phyloP scores from a whole-genome alignment of 768 basidiomycete genomes.

The Scleroderma citrinum region DNA sequence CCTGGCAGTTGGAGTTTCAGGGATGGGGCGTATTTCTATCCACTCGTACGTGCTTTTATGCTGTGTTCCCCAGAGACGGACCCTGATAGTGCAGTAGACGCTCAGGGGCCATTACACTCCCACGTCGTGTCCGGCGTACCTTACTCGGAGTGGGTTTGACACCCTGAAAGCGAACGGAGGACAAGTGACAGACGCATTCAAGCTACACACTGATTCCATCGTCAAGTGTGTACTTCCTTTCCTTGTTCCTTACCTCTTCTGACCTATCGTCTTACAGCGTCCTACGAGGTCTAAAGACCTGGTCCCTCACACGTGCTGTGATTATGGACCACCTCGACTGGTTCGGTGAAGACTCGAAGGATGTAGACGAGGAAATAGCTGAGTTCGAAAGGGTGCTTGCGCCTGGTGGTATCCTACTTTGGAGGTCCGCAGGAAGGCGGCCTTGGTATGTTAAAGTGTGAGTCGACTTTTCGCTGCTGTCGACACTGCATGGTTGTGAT shows the following conservation, averaged over 20 bases:
- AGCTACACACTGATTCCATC: conserved; percentile 69
- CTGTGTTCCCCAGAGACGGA: conserved; percentile 3
- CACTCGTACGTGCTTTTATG: conserved; percentile 32
- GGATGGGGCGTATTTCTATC: conserved; percentile 63
- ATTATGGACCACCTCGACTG: conserved; percentile 72
- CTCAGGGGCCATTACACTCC: conserved; percentile 52
- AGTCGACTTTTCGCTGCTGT: conserved; percentile 6
- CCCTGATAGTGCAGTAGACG: conserved; percentile 13
- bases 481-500: not conserved
- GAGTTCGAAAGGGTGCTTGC: conserved; percentile 54
- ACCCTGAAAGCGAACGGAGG: conserved; percentile 44
- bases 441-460: conserved; percentile 62
- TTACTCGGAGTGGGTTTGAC: conserved; percentile 57
- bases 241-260: not conserved
- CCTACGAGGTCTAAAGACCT: conserved; percentile 36
- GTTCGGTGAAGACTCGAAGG: conserved; percentile 43
- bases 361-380: conserved; percentile 45
- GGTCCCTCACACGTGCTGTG: conserved; percentile 54
- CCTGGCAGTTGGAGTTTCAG: conserved; percentile 45
- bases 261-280: conserved; percentile 28
- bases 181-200: conserved; percentile 46
- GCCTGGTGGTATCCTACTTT: conserved; percentile 56
- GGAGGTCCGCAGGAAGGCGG: conserved; percentile 55
- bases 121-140: conserved; percentile 56
- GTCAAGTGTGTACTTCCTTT: conserved; percentile 41